Evolutionary conservation across 176 grass and related monocot species (phyloP), one percentile per base, ranked within the genome.

Genomic region (Thalia dealbata): DNA sequence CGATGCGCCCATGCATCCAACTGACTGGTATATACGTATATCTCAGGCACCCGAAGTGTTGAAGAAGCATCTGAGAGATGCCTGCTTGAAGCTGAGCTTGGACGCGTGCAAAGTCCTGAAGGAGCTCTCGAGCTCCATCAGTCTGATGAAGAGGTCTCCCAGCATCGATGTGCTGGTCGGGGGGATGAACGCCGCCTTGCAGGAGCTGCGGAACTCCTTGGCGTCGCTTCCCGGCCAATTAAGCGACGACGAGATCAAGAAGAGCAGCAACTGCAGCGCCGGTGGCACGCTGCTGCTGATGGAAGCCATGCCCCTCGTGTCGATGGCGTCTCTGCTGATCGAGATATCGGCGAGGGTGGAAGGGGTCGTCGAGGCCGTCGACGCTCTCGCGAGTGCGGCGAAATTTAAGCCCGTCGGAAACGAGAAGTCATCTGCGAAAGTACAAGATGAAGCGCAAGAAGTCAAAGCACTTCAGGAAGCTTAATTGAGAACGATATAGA

Each of bases 321-420:
- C 93, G 0, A 73, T 84, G 58, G 80, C 86, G 43, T 88, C 93
- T 8, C 77, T 92, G 58, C 79, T 96, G 78, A 78, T 87, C 6
- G 93, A 92, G 75, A 85, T 88, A 80, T 86, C 93, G 16, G 29
- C 77, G 35, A 71, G 87, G 73, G 55, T 90, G 28, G 87, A 96
- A 76, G 74, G 42, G 38, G 81, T 92, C 0, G 78, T 86, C 1
- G 85, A 92, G 72, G 86, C 87, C 45, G 84, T 88, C 38, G 86
- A 85, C 50, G 79, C 50, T 38, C 84, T 96, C 64, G 82, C 84
- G 0, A 79, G 10, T 46, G 75, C 78, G 16, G 85, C 84, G 0
- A 72, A 63, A 42, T 96, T 96, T 81, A 80, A 78, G 44, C 76
- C 82, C 56, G 56, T 22, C 23, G 71, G 80, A 6, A 64, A 84